Evolutionary conservation across 495 filamentous ascomycete genomes (phyloP).

Genomic region (Amphirosellinia nigrospora): DNA sequence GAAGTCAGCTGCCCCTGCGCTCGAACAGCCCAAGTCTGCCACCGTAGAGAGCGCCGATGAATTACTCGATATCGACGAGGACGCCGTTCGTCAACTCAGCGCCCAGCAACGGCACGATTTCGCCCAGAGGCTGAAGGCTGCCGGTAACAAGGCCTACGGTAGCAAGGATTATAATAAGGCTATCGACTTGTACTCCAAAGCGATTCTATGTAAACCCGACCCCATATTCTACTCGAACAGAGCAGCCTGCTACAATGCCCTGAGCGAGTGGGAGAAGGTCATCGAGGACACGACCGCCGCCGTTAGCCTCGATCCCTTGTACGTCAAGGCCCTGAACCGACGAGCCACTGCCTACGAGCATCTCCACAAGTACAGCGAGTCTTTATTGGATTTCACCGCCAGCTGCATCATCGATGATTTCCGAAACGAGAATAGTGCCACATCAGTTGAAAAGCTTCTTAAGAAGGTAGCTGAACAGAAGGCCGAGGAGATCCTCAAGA

Average conservation of each 20-base stretch:
- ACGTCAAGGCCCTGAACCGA: slow-evolving; percentile 96
- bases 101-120: slow-evolving; percentile 81
- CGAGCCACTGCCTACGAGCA: slow-evolving; percentile 97
- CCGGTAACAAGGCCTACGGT: slow-evolving; percentile 96
- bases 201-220: slow-evolving; percentile 95
- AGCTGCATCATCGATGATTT: slow-evolving; percentile 99
- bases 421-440: slow-evolving; percentile 83
- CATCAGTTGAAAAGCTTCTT: slow-evolving; percentile 88
- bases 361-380: slow-evolving; percentile 86
- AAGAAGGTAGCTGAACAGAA: slow-evolving; percentile 98
- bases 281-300: slow-evolving; percentile 97
- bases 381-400: slow-evolving; percentile 94
- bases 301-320: slow-evolving; percentile 88
- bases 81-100: slow-evolving; percentile 69
- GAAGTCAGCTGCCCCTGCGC: slow-evolving; percentile 43
- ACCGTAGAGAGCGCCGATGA: slow-evolving; percentile 73
- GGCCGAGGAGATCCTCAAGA: slow-evolving; percentile 83
- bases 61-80: slow-evolving; percentile 85
- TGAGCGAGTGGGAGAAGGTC: slow-evolving; percentile 91
- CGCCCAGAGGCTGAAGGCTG: slow-evolving; percentile 88
- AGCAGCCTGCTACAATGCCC: slow-evolving; percentile 94
- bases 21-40: slow-evolving; percentile 53
- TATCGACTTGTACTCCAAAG: slow-evolving; percentile 92
- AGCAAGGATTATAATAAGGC: slow-evolving; percentile 88
- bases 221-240: slow-evolving; percentile 99